phyloP scores from a whole-genome alignment of 345 rosid species.

The Acer campestre region DNA sequence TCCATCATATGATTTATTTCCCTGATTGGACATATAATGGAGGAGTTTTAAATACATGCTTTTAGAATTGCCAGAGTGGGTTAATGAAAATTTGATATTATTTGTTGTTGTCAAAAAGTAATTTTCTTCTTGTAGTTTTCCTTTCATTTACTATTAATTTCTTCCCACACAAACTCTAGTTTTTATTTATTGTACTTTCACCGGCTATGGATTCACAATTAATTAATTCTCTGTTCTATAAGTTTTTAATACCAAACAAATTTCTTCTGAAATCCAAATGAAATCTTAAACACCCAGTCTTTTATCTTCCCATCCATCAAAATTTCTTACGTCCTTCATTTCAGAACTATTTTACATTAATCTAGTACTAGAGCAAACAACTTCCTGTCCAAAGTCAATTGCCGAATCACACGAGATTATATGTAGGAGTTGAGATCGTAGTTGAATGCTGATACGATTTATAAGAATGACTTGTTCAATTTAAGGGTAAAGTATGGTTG shows the following conservation, averaged over 20 bases:
- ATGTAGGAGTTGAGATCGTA: neutral
- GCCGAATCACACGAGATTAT: neutral
- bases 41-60: neutral
- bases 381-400: neutral
- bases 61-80: neutral
- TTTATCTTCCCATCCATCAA: neutral
- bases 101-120: neutral
- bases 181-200: too few species aligned
- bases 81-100: neutral
- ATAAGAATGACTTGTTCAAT: neutral
- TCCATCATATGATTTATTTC: neutral
- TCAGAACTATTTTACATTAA: neutral
- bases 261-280: neutral
- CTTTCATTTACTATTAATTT: neutral
- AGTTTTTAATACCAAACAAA: too few species aligned
- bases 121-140: neutral
- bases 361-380: neutral
- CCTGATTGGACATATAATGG: neutral
- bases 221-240: too few species aligned
- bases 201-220: too few species aligned
- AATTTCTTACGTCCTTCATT: neutral
- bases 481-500: neutral
- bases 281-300: neutral
- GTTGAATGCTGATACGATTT: neutral
- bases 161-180: neutral